Evolutionary conservation across 2,329 filamentous ascomycete genomes (phyloP), one percentile per base, ranked within the genome.

Genomic region (Cladosporium oxysporum): DNA sequence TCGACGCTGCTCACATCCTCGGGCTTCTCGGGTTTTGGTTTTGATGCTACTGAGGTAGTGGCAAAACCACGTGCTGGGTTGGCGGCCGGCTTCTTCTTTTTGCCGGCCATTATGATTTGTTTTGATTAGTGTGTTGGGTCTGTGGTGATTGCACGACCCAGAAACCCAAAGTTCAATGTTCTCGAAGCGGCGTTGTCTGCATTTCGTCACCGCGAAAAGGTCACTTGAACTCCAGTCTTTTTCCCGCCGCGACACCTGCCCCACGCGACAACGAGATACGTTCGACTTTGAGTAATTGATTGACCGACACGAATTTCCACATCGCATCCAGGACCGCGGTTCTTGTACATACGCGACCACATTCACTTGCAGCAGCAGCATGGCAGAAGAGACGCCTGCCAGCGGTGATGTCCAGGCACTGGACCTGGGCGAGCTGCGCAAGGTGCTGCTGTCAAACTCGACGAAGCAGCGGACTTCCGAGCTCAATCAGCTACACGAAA

Each of bases 51-150:
- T 1, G 94, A 98, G 14, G 92, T 96, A 5, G 95, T 99, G 70
- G 94, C 92, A 80, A 97, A 96, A 21, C 93, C 95, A 78, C 95
- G 86, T 47, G 93, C 92, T 67, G 93, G 92, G 79, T 97, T 98
- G 35, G 90, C 87, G 29, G 87, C 87, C 64, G 91, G 85, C 85
- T 97, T 98, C 84, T 92, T 96, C 82, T 97, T 97, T 82, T 96
- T 97, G 79, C 68, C 72, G 49, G 71, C 68, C 73, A 75, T 58
- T 12, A 41, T 58, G 35, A 58, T 58, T 41, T 44, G 31, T 58
- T 37, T 16, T 16, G 53, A 23, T 58, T 58, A 37, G 18, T 37
- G 16, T 53, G 50, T 53, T 18, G 16, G 50, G 23, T 53, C 16
- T 6, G 50, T 16, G 50, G 50, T 53, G 50, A 18, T 53, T 29